phyloP scores from a whole-genome alignment of 2,329 filamentous ascomycete genomes.

The Colletotrichum gloeosporioides region DNA sequence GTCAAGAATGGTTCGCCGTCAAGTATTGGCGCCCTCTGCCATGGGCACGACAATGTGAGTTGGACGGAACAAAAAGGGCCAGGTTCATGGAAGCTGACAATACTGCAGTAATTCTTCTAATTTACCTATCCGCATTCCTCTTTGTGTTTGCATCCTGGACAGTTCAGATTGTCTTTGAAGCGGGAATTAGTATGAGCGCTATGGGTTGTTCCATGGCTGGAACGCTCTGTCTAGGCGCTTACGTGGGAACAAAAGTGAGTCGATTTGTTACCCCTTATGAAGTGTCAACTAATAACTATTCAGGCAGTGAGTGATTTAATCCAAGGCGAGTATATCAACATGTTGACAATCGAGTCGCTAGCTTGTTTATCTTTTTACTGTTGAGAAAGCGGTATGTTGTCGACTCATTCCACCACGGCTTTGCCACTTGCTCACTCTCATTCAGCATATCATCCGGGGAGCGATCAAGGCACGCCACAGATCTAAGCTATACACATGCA shows the following conservation, averaged over 20 bases:
- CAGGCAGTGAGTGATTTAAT: neutral
- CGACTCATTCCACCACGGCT: neutral
- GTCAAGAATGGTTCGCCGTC: neutral
- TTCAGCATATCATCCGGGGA: neutral
- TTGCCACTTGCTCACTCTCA: neutral
- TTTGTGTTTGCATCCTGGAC: neutral
- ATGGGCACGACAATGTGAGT: neutral
- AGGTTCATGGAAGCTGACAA: neutral
- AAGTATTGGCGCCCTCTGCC: neutral
- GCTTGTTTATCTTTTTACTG: slow-evolving; percentile 1
- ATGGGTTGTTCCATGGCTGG: neutral
- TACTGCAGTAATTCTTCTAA: neutral
- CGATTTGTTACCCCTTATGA: neutral
- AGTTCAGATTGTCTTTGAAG: neutral
- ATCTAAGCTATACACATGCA: slow-evolving; percentile 1
- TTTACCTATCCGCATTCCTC: neutral
- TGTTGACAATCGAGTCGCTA: neutral
- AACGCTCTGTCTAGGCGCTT: neutral
- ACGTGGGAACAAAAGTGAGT: neutral
- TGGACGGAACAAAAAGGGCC: no score
- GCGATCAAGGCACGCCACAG: neutral
- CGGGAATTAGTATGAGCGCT: neutral
- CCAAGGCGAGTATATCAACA: fast-evolving
- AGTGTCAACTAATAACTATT: neutral
- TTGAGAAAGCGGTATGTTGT: neutral